Conservation (phyloP, 345 rosid genomes). For the Eucalyptus guilfoylei region DNA sequence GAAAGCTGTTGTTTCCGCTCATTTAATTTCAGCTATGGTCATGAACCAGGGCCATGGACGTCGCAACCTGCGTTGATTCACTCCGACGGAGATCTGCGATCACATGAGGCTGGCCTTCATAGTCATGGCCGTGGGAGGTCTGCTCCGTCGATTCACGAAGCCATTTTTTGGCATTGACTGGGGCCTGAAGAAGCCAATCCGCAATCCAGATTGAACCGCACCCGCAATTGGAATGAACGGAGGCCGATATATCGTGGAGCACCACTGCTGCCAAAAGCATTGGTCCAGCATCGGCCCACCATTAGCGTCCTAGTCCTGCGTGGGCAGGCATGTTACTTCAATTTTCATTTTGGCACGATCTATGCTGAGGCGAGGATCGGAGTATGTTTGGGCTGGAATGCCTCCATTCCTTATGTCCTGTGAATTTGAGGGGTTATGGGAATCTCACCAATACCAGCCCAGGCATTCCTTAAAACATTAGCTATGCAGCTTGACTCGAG, state of each 20-base stretch:
- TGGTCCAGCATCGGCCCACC: not conserved
- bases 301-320: fast-evolving
- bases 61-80: no score
- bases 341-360: not conserved
- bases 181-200: not conserved
- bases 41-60: no score
- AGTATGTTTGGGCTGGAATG: not conserved
- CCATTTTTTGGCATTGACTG: not conserved
- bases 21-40: no score
- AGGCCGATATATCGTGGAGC: not conserved
- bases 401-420: not conserved
- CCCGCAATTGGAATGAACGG: not conserved
- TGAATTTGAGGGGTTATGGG: not conserved
- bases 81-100: not conserved
- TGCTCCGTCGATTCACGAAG: not conserved
- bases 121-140: not conserved
- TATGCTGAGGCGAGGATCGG: not conserved
- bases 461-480: not conserved
- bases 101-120: not conserved
- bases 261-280: not conserved
- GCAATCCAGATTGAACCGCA: not conserved
- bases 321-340: not conserved
- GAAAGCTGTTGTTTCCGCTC: no score
- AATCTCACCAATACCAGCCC: not conserved
- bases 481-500: not conserved